Percentiles rank a stretch among this genome's conserved stretches.
These are phyloP conservation scores for Citropsis articulata DNA, from an alignment of 345 rosid genomes.

Conservation along the genomic window DNA sequence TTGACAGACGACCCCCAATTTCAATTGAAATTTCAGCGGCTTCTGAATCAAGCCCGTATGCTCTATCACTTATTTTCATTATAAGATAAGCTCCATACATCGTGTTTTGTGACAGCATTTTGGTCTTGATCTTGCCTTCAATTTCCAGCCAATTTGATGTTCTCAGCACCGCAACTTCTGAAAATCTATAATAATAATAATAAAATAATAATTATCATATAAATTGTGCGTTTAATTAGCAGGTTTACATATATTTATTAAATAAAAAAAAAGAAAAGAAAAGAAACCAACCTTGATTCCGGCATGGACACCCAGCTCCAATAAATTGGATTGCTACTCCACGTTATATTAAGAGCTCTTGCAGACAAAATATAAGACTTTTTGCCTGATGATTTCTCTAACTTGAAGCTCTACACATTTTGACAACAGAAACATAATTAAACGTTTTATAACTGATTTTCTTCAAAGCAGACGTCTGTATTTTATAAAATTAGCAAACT, in stretches of 20 bases:
- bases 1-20: conserved; percentile 11
- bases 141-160: conserved; percentile 38
- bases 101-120: conserved; percentile 32
- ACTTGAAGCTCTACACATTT: conserved; percentile 47
- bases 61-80: conserved; percentile 18
- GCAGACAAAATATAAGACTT: conserved; percentile 54
- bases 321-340: conserved; percentile 39
- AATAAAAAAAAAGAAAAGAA: too few species aligned
- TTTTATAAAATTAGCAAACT: too few species aligned
- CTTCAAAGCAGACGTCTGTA: neutral
- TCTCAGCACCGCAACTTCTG: conserved; percentile 40
- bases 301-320: conserved; percentile 59
- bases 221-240: neutral
- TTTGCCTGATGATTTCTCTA: conserved; percentile 60
- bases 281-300: conserved; percentile 45
- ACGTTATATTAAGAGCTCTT: conserved; percentile 56
- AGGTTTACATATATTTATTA: neutral
- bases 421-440: neutral
- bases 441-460: neutral
- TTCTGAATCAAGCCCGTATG: conserved; percentile 41
- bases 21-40: conserved; percentile 23
- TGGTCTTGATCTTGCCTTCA: conserved; percentile 29
- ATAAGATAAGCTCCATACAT: conserved; percentile 38
- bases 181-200: conserved; percentile 23
- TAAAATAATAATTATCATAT: neutral